Base-by-base conservation (phyloP, 345 rosid genomes). In the Combretum micranthum region DNA sequence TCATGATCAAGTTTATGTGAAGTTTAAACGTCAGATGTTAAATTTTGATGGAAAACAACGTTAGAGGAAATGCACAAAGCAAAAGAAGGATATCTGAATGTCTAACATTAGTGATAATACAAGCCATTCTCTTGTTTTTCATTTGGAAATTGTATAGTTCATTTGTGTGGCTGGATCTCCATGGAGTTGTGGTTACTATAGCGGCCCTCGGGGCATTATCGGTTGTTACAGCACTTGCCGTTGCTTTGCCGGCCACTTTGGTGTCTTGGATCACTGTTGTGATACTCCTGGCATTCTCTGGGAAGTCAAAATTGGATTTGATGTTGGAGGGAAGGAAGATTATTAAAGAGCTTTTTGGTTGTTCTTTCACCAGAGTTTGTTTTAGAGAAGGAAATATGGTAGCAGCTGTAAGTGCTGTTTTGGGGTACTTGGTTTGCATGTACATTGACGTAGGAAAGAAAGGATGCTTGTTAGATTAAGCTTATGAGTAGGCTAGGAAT, bases 191-290 rank as follows among this genome's bases (percentile, higher is more conserved):
- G 51, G 77, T 86, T 14, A 73, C 88, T 13, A 95, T 95, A 45
- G 85, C 80, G 1, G 93, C 78, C 44, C 80, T 83, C 55, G 95
- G 96, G 21, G 43, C 74, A 0, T 69, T 92, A 19, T 81, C 90
- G 7, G 78, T 88, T 84, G 82, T 62, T 43, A 90, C 96, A 13
- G 98, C 96, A 46, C 78, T 84, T 15, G 88, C 90, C 2, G 83
- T 86, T 62, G 98, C 85, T 18, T 93, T 88, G 59, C 96, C 98
- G 1, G 96, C 90, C 57, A 88, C 88, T 55, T 15, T 85, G 72
- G 93, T 88, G 22, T 82, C 76, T 18, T 84, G 96, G 93, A 92
- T 92, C 47, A 69, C 88, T 1, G 69, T 92, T 19, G 78, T 92
- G 62, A 90, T 92, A 8, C 58, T 86, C 57, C 75, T 92, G 48